phyloP scores from a whole-genome alignment of 306 rosid genomes.

The Macrotyloma uniflorum region DNA sequence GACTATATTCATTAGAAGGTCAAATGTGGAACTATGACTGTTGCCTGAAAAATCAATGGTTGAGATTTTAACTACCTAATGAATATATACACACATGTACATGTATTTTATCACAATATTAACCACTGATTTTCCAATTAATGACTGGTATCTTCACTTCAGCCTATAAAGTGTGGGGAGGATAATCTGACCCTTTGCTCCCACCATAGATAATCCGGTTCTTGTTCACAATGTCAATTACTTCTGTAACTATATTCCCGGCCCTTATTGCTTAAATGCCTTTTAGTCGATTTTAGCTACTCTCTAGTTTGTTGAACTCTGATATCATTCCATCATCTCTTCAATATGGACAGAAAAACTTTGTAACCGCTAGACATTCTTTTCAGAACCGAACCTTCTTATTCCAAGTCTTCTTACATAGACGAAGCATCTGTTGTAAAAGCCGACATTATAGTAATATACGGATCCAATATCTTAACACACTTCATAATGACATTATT shows the following conservation, averaged over 20 bases:
- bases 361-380: not conserved
- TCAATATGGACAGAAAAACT: no score
- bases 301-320: no score
- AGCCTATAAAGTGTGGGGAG: not conserved
- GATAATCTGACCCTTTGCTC: not conserved
- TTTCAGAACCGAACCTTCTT: not conserved
- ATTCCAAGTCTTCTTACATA: not conserved
- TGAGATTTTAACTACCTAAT: not conserved
- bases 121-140: not conserved
- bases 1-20: not conserved
- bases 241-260: not conserved
- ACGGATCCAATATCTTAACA: not conserved
- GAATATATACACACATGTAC: not conserved
- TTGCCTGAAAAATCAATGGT: not conserved
- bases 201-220: not conserved
- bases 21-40: not conserved
- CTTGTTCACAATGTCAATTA: not conserved
- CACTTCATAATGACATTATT: not conserved
- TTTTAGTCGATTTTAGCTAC: no score
- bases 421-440: not conserved
- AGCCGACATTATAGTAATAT: not conserved
- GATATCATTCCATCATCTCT: no score
- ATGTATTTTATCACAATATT: not conserved
- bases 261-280: no score
- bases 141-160: not conserved